phyloP scores from a whole-genome alignment of 331 rosid genomes.

The Pyrus hybrid region DNA sequence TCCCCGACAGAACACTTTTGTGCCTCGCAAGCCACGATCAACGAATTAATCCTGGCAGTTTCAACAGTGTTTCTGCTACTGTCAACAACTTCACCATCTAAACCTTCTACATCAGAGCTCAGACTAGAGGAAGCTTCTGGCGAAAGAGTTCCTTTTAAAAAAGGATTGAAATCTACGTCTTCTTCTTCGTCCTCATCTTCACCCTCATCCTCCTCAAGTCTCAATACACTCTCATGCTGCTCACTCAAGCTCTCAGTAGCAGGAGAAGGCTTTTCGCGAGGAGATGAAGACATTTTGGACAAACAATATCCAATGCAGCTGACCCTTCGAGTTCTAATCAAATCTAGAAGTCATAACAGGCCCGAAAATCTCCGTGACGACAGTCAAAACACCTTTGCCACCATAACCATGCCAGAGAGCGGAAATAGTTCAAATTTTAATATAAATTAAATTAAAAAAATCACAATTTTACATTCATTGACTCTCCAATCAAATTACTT shows the following conservation, averaged over 20 bases:
- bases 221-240: slow-evolving; percentile 24
- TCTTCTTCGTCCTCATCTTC: slow-evolving; percentile 66
- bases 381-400: not conserved
- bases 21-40: slow-evolving; percentile 16
- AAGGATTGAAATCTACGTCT: slow-evolving; percentile 77
- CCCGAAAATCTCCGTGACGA: not conserved
- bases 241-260: slow-evolving; percentile 4
- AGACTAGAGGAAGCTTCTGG: slow-evolving; percentile 82
- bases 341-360: not conserved
- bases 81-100: slow-evolving; percentile 45
- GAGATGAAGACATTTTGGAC: slow-evolving; percentile 34
- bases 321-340: slow-evolving; percentile 7
- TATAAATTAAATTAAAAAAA: not conserved
- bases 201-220: slow-evolving; percentile 30
- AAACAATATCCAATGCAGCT: slow-evolving; percentile 4
- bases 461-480: not conserved
- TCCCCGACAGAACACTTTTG: slow-evolving; percentile 23
- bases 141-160: slow-evolving; percentile 56
- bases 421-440: not conserved
- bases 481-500: not conserved
- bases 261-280: slow-evolving; percentile 16
- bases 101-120: slow-evolving; percentile 80
- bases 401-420: not conserved
- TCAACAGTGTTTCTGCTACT: slow-evolving; percentile 12
- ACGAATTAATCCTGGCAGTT: slow-evolving; percentile 18